Evolutionary conservation across 345 rosid genomes (phyloP).

Genomic region (Corymbia maculata): DNA sequence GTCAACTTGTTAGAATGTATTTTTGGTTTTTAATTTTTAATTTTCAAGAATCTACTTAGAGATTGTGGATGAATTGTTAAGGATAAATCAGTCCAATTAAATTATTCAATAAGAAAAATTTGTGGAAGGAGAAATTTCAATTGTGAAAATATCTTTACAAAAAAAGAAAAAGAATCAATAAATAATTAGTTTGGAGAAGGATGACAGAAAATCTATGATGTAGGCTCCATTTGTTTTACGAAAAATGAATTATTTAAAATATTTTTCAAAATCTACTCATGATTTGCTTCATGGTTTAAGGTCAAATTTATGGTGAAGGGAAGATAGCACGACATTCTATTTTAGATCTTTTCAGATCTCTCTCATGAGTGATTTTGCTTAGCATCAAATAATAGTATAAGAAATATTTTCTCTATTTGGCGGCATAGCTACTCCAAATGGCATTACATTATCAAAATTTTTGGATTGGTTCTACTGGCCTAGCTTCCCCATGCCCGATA

Average conservation of each 20-base stretch:
- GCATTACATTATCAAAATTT: no score
- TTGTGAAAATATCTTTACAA: neutral
- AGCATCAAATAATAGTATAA: no score
- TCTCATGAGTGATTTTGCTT: no score
- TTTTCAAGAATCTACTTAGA: neutral
- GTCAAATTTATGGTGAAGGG: neutral
- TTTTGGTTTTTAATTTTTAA: neutral
- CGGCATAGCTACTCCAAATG: no score
- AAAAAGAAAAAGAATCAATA: neutral
- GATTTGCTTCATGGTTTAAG: neutral
- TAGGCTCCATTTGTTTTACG: fast-evolving
- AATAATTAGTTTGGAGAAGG: neutral
- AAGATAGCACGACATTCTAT: no score
- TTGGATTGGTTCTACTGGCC: no score
- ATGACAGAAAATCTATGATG: neutral
- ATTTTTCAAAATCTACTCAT: neutral
- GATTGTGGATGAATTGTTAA: neutral
- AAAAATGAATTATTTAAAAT: neutral
- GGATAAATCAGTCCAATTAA: neutral
- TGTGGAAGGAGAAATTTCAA: neutral
- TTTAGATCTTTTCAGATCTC: neutral
- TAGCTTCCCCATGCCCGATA: no score
- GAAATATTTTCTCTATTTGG: no score
- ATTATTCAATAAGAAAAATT: neutral
- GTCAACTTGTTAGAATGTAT: neutral